These are phyloP conservation scores for Suillus subalutaceus DNA, from an alignment of 768 basidiomycete species.

Conservation along the genomic window DNA sequence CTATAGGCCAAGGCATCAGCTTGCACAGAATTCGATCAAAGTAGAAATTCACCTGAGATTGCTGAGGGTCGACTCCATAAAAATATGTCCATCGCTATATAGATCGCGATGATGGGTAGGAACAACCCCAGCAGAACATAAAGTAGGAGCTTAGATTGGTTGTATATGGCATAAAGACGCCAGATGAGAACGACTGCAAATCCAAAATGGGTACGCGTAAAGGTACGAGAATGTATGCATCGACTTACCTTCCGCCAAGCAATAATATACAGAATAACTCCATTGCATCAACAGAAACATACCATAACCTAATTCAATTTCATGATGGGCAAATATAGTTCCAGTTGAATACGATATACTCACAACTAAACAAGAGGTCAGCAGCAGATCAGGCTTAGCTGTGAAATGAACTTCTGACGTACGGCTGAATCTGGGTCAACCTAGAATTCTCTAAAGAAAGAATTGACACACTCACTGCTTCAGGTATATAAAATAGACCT, in stretches of 20 bases:
- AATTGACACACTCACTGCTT: not conserved
- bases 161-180: slow-evolving; percentile 2
- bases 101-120: not conserved
- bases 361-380: not conserved
- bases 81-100: not conserved
- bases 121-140: not conserved
- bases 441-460: not conserved
- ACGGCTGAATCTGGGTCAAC: not conserved
- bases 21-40: not conserved
- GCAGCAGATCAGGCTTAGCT: too few relatives aligned
- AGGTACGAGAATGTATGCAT: not conserved
- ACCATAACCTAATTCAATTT: not conserved
- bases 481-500: not conserved
- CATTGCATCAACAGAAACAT: not conserved
- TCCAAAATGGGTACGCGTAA: not conserved
- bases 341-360: not conserved
- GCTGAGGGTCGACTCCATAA: not conserved
- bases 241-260: not conserved
- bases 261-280: not conserved
- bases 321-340: not conserved
- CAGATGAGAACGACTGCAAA: slow-evolving; percentile 2
- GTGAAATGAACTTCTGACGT: not conserved
- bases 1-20: not conserved
- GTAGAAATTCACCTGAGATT: not conserved
- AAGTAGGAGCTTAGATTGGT: not conserved